Evolutionary conservation across 2,329 filamentous ascomycete species (phyloP).

Genomic region (Xylariaceae sp.): DNA sequence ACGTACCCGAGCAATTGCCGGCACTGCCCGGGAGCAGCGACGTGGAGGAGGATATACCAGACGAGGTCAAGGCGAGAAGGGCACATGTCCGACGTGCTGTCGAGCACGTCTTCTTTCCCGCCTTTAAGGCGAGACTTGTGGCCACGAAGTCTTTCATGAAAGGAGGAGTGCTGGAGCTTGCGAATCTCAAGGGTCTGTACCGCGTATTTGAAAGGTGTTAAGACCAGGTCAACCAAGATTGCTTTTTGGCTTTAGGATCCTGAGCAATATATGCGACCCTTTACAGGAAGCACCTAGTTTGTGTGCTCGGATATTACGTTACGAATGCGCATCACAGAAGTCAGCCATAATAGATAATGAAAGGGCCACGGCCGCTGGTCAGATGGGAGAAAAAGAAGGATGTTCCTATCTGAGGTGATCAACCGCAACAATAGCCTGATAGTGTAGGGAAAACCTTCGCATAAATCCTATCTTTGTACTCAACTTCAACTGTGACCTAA

Average conservation of each 20-base stretch:
- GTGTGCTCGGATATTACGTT: too few relatives aligned
- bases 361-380: too few relatives aligned
- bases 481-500: conserved; percentile 1
- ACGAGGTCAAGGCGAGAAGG: conserved; percentile 53
- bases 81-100: conserved; percentile 67
- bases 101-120: conserved; percentile 85
- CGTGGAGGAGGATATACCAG: conserved; percentile 38
- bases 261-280: too few relatives aligned
- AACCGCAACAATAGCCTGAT: too few relatives aligned
- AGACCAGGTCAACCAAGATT: too few relatives aligned
- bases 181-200: conserved; percentile 88
- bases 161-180: conserved; percentile 74
- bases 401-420: too few relatives aligned
- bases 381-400: too few relatives aligned
- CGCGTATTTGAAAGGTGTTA: conserved; percentile 91
- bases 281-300: too few relatives aligned
- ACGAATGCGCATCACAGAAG: too few relatives aligned
- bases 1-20: conserved; percentile 81
- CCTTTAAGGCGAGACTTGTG: conserved; percentile 75
- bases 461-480: conserved; percentile 1
- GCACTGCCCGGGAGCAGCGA: conserved; percentile 27
- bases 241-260: too few relatives aligned
- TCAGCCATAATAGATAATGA: too few relatives aligned
- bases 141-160: conserved; percentile 74
- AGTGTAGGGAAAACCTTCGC: background rate